Conservation (phyloP, 2,329 filamentous ascomycete species). For the Elsinoe necatrix region DNA sequence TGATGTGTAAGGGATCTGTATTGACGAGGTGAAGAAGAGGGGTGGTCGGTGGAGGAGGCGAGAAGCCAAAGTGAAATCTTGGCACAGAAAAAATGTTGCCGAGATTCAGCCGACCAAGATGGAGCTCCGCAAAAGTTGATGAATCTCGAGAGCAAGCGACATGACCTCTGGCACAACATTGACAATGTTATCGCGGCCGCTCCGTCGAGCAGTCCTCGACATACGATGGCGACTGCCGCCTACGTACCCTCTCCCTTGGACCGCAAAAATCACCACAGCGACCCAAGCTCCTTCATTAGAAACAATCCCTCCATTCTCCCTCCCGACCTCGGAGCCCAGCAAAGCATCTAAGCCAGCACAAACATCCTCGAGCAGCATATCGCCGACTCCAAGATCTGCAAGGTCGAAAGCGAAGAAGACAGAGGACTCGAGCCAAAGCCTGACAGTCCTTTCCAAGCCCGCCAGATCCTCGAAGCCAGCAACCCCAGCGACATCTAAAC, state of each 20-base stretch:
- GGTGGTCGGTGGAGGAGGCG: not conserved
- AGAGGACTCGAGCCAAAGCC: not conserved
- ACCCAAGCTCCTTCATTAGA: conserved; percentile 32
- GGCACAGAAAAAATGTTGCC: conserved; percentile 15
- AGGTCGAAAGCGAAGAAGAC: not conserved
- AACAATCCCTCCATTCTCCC: conserved; percentile 23
- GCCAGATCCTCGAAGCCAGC: not conserved
- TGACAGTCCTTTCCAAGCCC: not conserved
- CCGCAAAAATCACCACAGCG: conserved; percentile 38
- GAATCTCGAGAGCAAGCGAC: not conserved
- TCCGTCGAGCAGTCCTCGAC: conserved; percentile 57
- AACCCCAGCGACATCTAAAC: conserved; percentile 18
- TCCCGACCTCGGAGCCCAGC: conserved; percentile 19
- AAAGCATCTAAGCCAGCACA: not conserved
- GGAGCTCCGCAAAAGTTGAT: conserved; percentile 10
- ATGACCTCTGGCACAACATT: conserved; percentile 17
- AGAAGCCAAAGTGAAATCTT: conserved; percentile 14
- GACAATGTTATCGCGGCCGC: conserved; percentile 42
- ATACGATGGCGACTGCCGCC: conserved; percentile 46
- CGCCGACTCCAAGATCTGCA: not conserved
- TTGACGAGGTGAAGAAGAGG: not conserved
- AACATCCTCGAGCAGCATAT: not conserved
- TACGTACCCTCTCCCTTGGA: conserved; percentile 45
- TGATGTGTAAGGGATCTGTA: not conserved
- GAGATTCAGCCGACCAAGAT: conserved; percentile 2